Evolutionary conservation across 768 basidiomycete species (phyloP), one percentile per base, ranked within the genome.

Genomic region (Lanmaoa pseudosensibilis): DNA sequence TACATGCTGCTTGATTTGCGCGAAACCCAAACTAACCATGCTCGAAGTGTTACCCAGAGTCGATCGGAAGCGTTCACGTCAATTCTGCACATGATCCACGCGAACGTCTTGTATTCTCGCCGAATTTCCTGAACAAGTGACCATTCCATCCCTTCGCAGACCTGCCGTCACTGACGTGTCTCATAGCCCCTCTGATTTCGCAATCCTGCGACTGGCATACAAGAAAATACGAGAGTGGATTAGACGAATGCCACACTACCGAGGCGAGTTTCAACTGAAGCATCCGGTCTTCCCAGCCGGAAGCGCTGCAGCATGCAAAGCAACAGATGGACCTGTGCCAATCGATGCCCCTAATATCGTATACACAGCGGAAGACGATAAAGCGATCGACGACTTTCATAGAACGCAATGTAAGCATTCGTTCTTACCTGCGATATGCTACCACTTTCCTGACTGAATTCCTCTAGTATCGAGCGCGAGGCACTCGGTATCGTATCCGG

Each of bases 21-120:
- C n/a, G 34, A 38, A 56, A 32, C 25, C 2, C 19, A 18, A 6
- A 33, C 40, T 59, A 8, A 59, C 21, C n/a, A n/a, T n/a, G 25
- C 3, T 11, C 7, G 6, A 50, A 72, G 70, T 54, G 67, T 56
- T 78, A 85, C 63, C 82, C 83, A 3, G 68, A 66, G 19, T 79
- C 82, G 6, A 52, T 55, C 10, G 83, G 83, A 10, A 71, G 73
- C 46, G 73, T 82, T 19, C 83, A 84, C 62, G 79, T 83, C 52
- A 65, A 52, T 32, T 74, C 75, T n/a, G 78, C 73, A 3, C 52
- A 69, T 4, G 69, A 82, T 57, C 69, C 73, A 21, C 73, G 76
- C 50, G 75, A 74, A 8, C 67, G 72, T 16, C 69, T 74, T 11
- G 64, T 69, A 43, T 84, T 84, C 59, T 74, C 79, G 50, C 65